Percentiles rank a stretch among this genome's conserved stretches.
These are phyloP conservation scores for Chaetomiaceae sp. DNA, from an alignment of 2,329 filamentous ascomycete species.

Conservation along the genomic window DNA sequence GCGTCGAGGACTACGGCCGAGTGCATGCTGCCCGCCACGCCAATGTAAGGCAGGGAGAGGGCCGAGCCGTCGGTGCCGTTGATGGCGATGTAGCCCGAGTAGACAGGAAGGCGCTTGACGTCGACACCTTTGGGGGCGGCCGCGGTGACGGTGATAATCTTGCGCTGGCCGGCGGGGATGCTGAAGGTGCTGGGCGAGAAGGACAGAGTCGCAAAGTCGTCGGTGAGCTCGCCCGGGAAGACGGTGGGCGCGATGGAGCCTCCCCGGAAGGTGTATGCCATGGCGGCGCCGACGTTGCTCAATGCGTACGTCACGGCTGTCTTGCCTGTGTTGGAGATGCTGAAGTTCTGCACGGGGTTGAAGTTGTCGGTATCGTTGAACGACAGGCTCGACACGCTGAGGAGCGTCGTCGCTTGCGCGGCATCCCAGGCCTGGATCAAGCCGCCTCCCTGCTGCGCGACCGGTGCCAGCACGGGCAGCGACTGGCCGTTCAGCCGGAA, in stretches of 20 bases:
- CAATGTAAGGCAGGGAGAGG: slow-evolving; percentile 39
- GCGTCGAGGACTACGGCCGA: slow-evolving; percentile 33
- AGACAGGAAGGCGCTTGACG: slow-evolving; percentile 41
- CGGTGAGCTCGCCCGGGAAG: slow-evolving; percentile 44
- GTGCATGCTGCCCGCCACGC: slow-evolving; percentile 38
- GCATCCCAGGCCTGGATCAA: slow-evolving; percentile 58
- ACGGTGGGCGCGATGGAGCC: slow-evolving; percentile 34
- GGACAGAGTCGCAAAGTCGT: slow-evolving; percentile 40
- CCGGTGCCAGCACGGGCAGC: slow-evolving; percentile 45
- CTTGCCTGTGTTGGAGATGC: slow-evolving; percentile 50
- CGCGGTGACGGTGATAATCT: slow-evolving; percentile 44
- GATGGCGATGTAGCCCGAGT: slow-evolving; percentile 45
- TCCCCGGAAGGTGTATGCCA: slow-evolving; percentile 49
- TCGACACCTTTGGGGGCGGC: slow-evolving; percentile 38
- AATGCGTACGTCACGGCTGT: slow-evolving; percentile 49
- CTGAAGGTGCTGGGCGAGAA: slow-evolving; percentile 41
- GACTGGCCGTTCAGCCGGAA: slow-evolving; percentile 44
- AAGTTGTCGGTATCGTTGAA: slow-evolving; percentile 63
- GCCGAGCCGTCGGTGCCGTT: slow-evolving; percentile 40
- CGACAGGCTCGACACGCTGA: slow-evolving; percentile 54
- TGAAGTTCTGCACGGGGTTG: slow-evolving; percentile 45
- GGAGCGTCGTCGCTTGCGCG: slow-evolving; percentile 48
- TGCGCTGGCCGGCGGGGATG: slow-evolving; percentile 39
- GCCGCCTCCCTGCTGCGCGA: slow-evolving; percentile 58
- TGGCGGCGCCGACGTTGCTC: slow-evolving; percentile 46